Evolutionary conservation across 2,329 filamentous ascomycete species (phyloP).

Genomic region (Amylocarpus encephaloides): DNA sequence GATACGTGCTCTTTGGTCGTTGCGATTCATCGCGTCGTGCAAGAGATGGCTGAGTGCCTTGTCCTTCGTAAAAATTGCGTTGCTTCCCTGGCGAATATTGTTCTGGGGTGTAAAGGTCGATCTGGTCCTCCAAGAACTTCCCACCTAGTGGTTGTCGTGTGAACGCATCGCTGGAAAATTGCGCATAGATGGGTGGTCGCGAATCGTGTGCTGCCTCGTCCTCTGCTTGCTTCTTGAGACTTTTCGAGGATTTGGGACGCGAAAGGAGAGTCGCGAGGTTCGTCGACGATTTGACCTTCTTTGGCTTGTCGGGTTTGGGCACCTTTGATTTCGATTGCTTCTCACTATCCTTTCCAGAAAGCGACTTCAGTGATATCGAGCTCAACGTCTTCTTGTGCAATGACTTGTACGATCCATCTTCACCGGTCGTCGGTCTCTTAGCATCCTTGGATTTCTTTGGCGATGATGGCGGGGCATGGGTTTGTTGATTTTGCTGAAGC

Average conservation of each 20-base stretch:
- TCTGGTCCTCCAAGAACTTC: constrained; percentile 32
- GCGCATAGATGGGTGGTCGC: constrained; percentile 67
- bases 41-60: constrained; percentile 24
- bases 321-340: constrained; percentile 35
- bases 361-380: constrained; percentile 40
- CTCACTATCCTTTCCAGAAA: constrained; percentile 33
- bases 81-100: constrained; percentile 29
- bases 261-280: constrained; percentile 74
- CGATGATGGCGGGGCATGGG: constrained; percentile 33
- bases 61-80: constrained; percentile 26
- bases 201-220: constrained; percentile 43
- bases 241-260: constrained; percentile 67
- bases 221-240: constrained; percentile 46
- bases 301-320: constrained; percentile 51
- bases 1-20: constrained; percentile 29
- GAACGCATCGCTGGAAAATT: constrained; percentile 50
- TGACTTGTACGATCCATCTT: constrained; percentile 30
- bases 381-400: constrained; percentile 41
- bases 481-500: constrained; percentile 48
- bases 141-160: constrained; percentile 34
- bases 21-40: constrained; percentile 15
- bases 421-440: constrained; percentile 24
- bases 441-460: constrained; percentile 36
- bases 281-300: constrained; percentile 76
- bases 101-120: constrained; percentile 30